Percentiles rank a stretch among this genome's conserved stretches.
phyloP scores from a whole-genome alignment of 2,329 filamentous ascomycete genomes.

The Stagonosporopsis rhizophila region DNA sequence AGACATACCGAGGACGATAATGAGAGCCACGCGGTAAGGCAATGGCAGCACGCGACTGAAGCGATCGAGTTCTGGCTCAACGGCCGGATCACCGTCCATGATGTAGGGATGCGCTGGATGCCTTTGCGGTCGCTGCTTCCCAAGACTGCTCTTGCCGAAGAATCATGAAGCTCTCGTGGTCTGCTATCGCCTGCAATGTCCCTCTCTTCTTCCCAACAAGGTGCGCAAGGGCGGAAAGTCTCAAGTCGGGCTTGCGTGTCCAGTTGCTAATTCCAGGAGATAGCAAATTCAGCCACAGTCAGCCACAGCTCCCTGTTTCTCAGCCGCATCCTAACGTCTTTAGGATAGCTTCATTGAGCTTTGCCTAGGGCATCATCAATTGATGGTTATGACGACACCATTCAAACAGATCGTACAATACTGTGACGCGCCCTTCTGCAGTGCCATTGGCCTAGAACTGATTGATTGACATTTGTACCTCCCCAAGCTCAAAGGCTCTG shows the following conservation, averaged over 20 bases:
- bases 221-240: constrained; percentile 27
- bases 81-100: constrained; percentile 78
- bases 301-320: constrained; percentile 3
- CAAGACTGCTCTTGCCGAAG: constrained; percentile 24
- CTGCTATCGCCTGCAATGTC: neutral
- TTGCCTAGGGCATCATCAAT: constrained; percentile 9
- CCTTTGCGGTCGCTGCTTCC: constrained; percentile 32
- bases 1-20: constrained; percentile 78
- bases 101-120: constrained; percentile 29
- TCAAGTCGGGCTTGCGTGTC: constrained; percentile 35
- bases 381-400: constrained; percentile 14
- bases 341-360: constrained; percentile 8
- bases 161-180: constrained; percentile 26
- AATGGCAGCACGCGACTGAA: constrained; percentile 88
- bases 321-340: constrained; percentile 11
- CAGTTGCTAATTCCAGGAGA: constrained; percentile 36
- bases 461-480: constrained; percentile 7
- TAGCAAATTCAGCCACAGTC: constrained; percentile 10
- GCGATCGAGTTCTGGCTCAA: constrained; percentile 74
- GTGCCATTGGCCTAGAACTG: constrained; percentile 11
- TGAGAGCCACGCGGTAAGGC: constrained; percentile 86
- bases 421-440: constrained; percentile 10
- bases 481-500: constrained; percentile 2
- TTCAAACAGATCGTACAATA: constrained; percentile 6
- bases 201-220: constrained; percentile 6